These are phyloP conservation scores for Wickerhamomyces sydowiorum DNA, from an alignment of 805 yeast genomes.

Conservation along the genomic window DNA sequence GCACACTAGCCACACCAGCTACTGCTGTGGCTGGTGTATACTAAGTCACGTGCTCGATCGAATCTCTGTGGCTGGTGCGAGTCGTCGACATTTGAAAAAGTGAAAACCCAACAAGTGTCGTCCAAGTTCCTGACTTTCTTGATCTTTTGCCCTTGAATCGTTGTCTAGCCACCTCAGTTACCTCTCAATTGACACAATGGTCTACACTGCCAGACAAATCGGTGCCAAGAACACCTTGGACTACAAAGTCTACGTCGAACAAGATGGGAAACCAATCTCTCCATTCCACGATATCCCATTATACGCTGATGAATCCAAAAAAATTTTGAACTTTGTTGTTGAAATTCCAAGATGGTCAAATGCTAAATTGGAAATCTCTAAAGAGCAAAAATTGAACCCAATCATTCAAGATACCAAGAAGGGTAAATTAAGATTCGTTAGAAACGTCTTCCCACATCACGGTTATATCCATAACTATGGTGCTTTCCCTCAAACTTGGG, in stretches of 20 bases:
- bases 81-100: not conserved
- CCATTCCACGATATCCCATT: constrained; percentile 94
- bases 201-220: constrained; percentile 84
- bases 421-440: constrained; percentile 91
- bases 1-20: too few species aligned
- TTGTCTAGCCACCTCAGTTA: too few species aligned
- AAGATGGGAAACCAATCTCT: constrained; percentile 91
- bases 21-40: not conserved
- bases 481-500: constrained; percentile 80
- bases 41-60: not conserved
- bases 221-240: constrained; percentile 96
- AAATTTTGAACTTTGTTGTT: constrained; percentile 84
- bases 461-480: constrained; percentile 99
- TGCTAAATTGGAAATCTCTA: constrained; percentile 92
- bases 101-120: not conserved
- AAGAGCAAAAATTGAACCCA: constrained; percentile 82
- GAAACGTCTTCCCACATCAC: constrained; percentile 98
- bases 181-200: constrained; percentile 36
- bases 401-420: constrained; percentile 96
- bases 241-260: constrained; percentile 84
- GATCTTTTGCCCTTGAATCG: too few species aligned
- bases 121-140: too few species aligned
- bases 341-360: constrained; percentile 99
- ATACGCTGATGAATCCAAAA: constrained; percentile 89
- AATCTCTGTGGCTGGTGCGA: not conserved